phyloP scores from a whole-genome alignment of 371 early-diverging fungal species.

The Rhizopus stolonifer region DNA sequence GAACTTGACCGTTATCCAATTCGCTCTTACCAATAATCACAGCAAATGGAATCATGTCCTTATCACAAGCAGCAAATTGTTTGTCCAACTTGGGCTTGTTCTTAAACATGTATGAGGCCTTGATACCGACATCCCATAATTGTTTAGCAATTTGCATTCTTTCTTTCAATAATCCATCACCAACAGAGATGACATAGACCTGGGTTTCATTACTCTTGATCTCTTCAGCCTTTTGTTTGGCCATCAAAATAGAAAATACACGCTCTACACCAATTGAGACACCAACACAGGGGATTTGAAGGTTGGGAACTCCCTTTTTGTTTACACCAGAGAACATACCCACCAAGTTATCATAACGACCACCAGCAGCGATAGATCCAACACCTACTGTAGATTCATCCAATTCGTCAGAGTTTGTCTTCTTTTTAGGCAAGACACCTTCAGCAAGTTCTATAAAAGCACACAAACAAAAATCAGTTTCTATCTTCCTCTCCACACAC shows the following conservation, averaged over 20 bases:
- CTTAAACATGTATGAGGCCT: slow-evolving; percentile 85
- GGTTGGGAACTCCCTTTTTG: slow-evolving; percentile 65
- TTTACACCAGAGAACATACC: slow-evolving; percentile 85
- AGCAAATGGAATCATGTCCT: slow-evolving; percentile 84
- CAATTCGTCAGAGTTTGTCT: slow-evolving; percentile 49
- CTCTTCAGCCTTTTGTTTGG: slow-evolving; percentile 53
- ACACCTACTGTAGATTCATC: slow-evolving; percentile 86
- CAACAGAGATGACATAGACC: slow-evolving; percentile 90
- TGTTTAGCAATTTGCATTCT: slow-evolving; percentile 84
- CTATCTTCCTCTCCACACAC: too few relatives aligned
- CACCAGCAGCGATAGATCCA: slow-evolving; percentile 99
- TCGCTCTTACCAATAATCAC: slow-evolving; percentile 91
- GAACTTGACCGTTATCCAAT: slow-evolving; percentile 72
- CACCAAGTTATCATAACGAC: slow-evolving; percentile 98
- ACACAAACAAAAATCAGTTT: not conserved
- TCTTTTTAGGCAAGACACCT: slow-evolving; percentile 37
- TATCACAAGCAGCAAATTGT: slow-evolving; percentile 83
- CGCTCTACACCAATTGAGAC: slow-evolving; percentile 97
- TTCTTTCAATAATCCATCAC: slow-evolving; percentile 89
- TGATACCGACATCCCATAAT: slow-evolving; percentile 89
- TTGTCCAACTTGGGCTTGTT: slow-evolving; percentile 80
- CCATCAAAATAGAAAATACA: slow-evolving; percentile 87
- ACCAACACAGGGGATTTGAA: slow-evolving; percentile 96
- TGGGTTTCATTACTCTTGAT: slow-evolving; percentile 82
- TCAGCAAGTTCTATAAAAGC: slow-evolving; percentile 31